phyloP scores from a whole-genome alignment of 305 asterid genomes.

The Caryopteris hybrid region DNA sequence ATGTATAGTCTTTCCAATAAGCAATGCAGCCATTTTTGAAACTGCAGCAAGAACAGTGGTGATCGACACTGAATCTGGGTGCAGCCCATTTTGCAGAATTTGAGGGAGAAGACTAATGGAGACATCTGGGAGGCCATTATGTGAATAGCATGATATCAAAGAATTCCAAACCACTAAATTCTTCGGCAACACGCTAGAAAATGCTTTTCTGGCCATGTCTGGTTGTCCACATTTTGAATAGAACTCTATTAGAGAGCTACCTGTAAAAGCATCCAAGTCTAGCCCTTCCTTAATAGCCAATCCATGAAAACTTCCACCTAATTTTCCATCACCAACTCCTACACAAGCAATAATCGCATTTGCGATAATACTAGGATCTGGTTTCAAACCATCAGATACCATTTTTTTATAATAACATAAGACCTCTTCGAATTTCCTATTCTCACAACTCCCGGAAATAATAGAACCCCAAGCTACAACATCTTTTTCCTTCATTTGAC shows the following conservation, averaged over 20 bases:
- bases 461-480: constrained; percentile 85
- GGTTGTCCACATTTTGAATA: constrained; percentile 56
- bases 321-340: constrained; percentile 26
- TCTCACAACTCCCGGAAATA: constrained; percentile 54
- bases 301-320: constrained; percentile 60
- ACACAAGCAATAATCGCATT: constrained; percentile 43
- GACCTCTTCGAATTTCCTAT: constrained; percentile 44
- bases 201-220: constrained; percentile 42
- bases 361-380: constrained; percentile 52
- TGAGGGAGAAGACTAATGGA: constrained; percentile 57
- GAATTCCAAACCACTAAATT: constrained; percentile 81
- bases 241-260: constrained; percentile 57
- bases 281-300: constrained; percentile 53
- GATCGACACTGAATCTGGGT: constrained; percentile 55
- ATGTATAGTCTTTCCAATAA: constrained; percentile 66
- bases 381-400: constrained; percentile 45
- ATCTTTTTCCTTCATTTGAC: constrained; percentile 56
- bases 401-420: constrained; percentile 45
- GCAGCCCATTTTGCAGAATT: constrained; percentile 45
- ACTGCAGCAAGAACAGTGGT: constrained; percentile 58
- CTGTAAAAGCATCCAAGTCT: constrained; percentile 49
- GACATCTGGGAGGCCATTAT: constrained; percentile 47
- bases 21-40: constrained; percentile 60
- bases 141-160: constrained; percentile 60
- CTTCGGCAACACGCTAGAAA: constrained; percentile 38